Percentiles rank a stretch among this genome's conserved stretches.
Conservation (phyloP, 2,329 filamentous ascomycete species). For the Ilyonectria robusta region DNA sequence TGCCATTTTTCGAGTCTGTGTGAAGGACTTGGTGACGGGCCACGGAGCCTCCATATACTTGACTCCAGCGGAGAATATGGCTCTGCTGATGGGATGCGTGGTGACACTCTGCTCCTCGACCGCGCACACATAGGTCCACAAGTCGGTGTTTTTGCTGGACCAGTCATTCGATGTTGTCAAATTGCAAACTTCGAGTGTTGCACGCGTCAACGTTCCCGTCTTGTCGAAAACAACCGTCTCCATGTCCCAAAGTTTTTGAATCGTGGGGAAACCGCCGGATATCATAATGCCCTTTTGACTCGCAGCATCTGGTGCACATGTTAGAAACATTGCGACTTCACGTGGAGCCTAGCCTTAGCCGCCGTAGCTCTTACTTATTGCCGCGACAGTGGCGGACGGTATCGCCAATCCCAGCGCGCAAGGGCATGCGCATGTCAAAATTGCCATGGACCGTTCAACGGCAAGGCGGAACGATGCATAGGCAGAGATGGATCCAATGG, state of each 20-base stretch:
- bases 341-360: background rate
- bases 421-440: constrained; percentile 19
- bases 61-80: constrained; percentile 17
- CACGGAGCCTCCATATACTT: background rate
- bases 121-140: constrained; percentile 13
- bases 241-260: constrained; percentile 12
- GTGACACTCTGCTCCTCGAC: constrained; percentile 14
- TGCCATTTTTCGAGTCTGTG: background rate
- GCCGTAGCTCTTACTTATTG: constrained; percentile 10
- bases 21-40: background rate
- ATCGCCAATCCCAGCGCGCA: constrained; percentile 21
- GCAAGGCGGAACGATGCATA: constrained; percentile 6
- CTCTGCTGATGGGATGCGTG: constrained; percentile 13
- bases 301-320: background rate
- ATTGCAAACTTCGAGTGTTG: constrained; percentile 9
- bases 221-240: constrained; percentile 20
- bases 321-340: background rate
- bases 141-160: background rate
- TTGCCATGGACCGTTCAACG: constrained; percentile 11
- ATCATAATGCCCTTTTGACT: constrained; percentile 20
- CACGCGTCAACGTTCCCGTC: constrained; percentile 21
- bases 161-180: background rate
- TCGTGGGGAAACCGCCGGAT: constrained; percentile 2
- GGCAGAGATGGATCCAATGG: background rate
- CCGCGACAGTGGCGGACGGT: constrained; percentile 11